Evolutionary conservation across 2,329 filamentous ascomycete genomes (phyloP).

Genomic region (Microdochium nivale): DNA sequence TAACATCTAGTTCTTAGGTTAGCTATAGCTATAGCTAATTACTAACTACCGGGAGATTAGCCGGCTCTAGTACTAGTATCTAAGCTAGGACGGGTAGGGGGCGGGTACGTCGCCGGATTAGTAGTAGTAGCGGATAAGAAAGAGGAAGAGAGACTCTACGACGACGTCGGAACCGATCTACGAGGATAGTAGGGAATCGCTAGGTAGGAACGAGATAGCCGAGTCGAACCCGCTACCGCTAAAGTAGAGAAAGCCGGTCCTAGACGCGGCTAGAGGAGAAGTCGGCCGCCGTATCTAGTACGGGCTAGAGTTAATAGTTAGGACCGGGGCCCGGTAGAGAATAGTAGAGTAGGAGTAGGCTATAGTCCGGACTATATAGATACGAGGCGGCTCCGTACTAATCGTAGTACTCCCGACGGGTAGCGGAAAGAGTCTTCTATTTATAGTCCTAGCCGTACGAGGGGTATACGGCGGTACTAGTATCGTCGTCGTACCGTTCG

Average conservation of each 20-base stretch:
- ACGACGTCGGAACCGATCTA: too few relatives aligned
- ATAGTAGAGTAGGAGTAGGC: too few relatives aligned
- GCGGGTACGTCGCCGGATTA: too few relatives aligned
- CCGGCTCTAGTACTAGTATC: background rate
- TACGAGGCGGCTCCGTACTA: background rate
- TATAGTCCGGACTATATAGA: too few relatives aligned
- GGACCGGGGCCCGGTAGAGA: too few relatives aligned
- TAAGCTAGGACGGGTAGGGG: background rate
- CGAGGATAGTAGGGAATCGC: background rate
- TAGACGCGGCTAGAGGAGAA: background rate
- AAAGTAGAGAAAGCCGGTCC: background rate
- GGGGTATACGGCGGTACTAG: background rate
- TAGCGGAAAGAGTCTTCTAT: constrained; percentile 1
- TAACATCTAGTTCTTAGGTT: background rate
- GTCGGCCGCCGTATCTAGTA: background rate
- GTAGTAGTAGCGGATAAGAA: too few relatives aligned
- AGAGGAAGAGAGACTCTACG: too few relatives aligned
- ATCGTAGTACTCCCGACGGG: background rate
- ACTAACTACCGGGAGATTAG: background rate
- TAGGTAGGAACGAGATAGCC: background rate
- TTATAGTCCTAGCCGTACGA: background rate
- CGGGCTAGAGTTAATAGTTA: background rate
- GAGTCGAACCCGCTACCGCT: background rate
- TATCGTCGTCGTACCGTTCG: background rate
- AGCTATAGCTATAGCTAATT: background rate